Conservation (phyloP, 176 grass and related monocot genomes). For the Musa acuminata region DNA sequence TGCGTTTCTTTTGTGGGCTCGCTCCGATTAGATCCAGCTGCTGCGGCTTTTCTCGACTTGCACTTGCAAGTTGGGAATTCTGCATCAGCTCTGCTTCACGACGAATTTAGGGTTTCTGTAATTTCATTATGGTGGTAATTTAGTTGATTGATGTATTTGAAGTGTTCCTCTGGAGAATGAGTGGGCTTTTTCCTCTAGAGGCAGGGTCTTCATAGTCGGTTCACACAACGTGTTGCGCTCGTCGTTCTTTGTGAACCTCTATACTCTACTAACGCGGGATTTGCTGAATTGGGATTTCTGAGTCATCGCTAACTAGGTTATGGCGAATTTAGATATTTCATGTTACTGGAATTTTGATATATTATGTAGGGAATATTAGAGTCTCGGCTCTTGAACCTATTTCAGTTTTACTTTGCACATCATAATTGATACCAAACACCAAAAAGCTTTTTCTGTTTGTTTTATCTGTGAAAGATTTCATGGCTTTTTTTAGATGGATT, state of each 20-base stretch:
- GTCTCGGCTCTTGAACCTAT: too few relatives aligned
- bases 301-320: background rate
- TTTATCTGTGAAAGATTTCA: too few relatives aligned
- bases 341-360: background rate
- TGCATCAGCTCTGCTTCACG: too few relatives aligned
- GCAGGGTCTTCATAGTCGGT: background rate
- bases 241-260: background rate
- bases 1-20: background rate
- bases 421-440: too few relatives aligned
- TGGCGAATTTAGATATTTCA: background rate
- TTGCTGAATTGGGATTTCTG: background rate
- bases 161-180: background rate
- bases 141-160: background rate
- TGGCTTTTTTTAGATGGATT: too few relatives aligned
- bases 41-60: background rate
- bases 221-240: background rate
- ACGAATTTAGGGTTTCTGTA: background rate
- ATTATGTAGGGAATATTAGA: background rate
- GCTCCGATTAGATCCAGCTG: background rate
- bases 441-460: too few relatives aligned
- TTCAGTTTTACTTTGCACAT: too few relatives aligned
- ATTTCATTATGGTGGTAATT: background rate
- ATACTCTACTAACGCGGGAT: background rate
- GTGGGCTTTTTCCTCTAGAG: background rate
- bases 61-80: background rate